Conservation (phyloP, 176 grass and related monocot genomes). For the Aegilops speltoides region DNA sequence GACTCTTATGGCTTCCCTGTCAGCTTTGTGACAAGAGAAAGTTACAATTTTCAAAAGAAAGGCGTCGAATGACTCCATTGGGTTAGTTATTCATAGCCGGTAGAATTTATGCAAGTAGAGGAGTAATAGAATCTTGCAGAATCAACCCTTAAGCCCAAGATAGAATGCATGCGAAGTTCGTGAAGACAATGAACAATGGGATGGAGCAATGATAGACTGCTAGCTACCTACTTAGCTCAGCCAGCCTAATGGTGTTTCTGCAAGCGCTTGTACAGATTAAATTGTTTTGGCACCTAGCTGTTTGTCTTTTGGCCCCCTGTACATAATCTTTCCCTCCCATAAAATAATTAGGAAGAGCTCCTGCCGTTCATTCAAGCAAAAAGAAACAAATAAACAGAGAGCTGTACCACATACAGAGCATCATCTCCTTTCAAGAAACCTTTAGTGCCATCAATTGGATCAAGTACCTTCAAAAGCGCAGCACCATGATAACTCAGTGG, state of each 20-base stretch:
- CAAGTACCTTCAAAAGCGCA: slow-evolving; percentile 69
- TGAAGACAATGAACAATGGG: background rate
- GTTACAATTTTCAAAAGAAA: background rate
- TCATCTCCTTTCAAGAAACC: slow-evolving; percentile 83
- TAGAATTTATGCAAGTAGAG: background rate
- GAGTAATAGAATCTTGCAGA: background rate
- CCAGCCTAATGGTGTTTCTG: background rate
- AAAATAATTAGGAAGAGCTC: background rate
- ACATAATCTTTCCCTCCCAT: background rate
- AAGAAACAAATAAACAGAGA: slow-evolving; percentile 2
- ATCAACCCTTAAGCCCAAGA: background rate
- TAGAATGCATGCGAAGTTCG: background rate
- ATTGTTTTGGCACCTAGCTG: background rate
- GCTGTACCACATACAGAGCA: slow-evolving; percentile 88
- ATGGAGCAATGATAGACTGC: background rate
- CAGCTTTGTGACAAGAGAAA: background rate
- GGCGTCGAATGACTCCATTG: background rate
- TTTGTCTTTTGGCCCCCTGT: background rate
- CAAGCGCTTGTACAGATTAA: slow-evolving; percentile 1
- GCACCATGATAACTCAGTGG: background rate
- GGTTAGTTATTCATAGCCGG: background rate
- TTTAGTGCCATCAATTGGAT: slow-evolving; percentile 96
- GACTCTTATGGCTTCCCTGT: slow-evolving; percentile 1
- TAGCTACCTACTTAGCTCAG: background rate
- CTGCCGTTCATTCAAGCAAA: background rate